phyloP scores from a whole-genome alignment of 164 flowering plant species.

The Berberis thunbergii region DNA sequence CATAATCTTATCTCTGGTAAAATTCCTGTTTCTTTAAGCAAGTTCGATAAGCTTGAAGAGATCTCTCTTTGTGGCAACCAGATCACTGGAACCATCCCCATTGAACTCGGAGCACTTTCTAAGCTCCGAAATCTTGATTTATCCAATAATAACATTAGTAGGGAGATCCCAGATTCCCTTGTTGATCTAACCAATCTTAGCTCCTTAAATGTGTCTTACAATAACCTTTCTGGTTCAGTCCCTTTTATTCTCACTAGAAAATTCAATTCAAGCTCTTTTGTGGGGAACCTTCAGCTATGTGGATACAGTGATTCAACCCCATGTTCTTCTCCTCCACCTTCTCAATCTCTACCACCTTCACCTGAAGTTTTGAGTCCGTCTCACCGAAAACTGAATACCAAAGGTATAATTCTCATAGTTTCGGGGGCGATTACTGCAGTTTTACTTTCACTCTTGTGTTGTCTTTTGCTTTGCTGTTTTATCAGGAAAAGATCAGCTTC shows the following conservation, averaged over 20 bases:
- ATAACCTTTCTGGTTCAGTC: constrained; percentile 81
- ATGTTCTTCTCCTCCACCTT: constrained; percentile 47
- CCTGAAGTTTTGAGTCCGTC: constrained; percentile 8
- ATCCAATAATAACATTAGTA: constrained; percentile 46
- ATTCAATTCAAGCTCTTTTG: constrained; percentile 79
- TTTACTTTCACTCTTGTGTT: constrained; percentile 44
- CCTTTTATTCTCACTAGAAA: constrained; percentile 42
- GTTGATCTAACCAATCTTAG: constrained; percentile 39
- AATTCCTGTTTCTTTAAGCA: constrained; percentile 44
- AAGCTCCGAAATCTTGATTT: constrained; percentile 52
- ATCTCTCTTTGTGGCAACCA: constrained; percentile 44
- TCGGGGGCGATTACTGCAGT: constrained; percentile 50
- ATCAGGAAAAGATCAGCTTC: constrained; percentile 40
- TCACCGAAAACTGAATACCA: constrained; percentile 40
- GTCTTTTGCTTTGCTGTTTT: constrained; percentile 59
- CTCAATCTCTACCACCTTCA: constrained; percentile 26
- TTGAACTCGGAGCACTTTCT: constrained; percentile 37
- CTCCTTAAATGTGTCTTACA: constrained; percentile 74
- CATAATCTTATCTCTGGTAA: constrained; percentile 50
- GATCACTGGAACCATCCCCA: constrained; percentile 50
- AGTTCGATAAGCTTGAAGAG: constrained; percentile 37
- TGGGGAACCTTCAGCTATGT: constrained; percentile 78
- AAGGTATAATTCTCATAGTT: constrained; percentile 69
- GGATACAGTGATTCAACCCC: constrained; percentile 56
- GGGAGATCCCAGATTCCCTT: constrained; percentile 60